Percentiles rank a stretch among this genome's conserved stretches.
These are phyloP conservation scores for Bipolaris gigantea DNA, from an alignment of 2,329 filamentous ascomycete species.

Conservation along the genomic window DNA sequence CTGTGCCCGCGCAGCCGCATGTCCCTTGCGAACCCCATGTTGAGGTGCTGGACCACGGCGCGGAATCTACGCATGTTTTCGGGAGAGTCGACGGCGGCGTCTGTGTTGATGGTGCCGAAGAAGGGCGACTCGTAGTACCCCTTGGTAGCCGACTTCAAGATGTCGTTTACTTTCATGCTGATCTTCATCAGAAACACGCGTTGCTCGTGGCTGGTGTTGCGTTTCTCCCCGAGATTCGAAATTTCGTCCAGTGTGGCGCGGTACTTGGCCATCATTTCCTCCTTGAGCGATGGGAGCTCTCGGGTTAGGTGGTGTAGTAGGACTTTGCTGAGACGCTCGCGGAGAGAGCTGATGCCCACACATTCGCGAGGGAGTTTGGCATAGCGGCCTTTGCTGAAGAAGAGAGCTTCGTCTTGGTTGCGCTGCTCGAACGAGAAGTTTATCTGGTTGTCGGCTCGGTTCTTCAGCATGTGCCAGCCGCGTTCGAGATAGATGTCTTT, in stretches of 20 bases:
- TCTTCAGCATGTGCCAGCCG: conserved; percentile 60
- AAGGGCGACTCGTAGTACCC: conserved; percentile 58
- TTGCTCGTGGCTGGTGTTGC: conserved; percentile 54
- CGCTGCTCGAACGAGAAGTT: conserved; percentile 46
- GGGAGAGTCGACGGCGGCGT: conserved; percentile 19
- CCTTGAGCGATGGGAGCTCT: conserved; percentile 41
- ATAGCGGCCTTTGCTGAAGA: conserved; percentile 42
- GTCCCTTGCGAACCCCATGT: conserved; percentile 50
- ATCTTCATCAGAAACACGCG: conserved; percentile 52
- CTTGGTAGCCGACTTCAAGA: conserved; percentile 53
- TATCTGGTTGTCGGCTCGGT: conserved; percentile 46
- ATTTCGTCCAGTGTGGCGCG: conserved; percentile 39
- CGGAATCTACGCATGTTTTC: conserved; percentile 53
- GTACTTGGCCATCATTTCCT: conserved; percentile 37
- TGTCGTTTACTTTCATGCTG: conserved; percentile 49
- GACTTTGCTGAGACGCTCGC: conserved; percentile 55
- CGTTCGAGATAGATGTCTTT: conserved; percentile 47
- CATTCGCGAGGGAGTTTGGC: conserved; percentile 26
- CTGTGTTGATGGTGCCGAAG: conserved; percentile 46
- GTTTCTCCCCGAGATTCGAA: conserved; percentile 53
- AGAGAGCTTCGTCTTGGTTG: conserved; percentile 42
- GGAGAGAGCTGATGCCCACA: conserved; percentile 55
- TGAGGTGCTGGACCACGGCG: conserved; percentile 57
- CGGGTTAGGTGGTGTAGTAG: conserved; percentile 45
- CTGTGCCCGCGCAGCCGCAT: conserved; percentile 51